Base-by-base conservation (phyloP, 2,329 filamentous ascomycete species). In the Paraconiothyrium sp. region DNA sequence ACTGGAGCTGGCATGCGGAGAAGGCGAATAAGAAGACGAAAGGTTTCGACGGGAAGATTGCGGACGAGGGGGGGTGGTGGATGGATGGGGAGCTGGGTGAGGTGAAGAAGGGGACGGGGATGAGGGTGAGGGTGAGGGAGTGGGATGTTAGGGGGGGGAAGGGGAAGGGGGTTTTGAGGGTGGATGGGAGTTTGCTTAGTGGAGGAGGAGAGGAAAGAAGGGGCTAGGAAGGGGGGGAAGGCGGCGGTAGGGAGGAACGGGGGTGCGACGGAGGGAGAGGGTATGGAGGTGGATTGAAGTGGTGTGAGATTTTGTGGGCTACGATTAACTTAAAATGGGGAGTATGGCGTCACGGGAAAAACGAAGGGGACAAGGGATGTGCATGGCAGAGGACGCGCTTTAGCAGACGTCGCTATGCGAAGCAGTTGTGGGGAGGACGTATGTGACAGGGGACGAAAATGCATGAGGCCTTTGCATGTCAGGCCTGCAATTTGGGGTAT, bases 131-230 rank as follows among this genome's bases (percentile, higher is more conserved):
- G 66, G 92, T 97, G 73, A 89, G 90, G 68, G 92, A 96, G 76
- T 92, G 95, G 65, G 94, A 97, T 70, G 90, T 92, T 0, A 90
- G 89, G 44, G 76, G 75, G 32, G 86, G 89, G 50, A 88, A 90
- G 68, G 84, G 84, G 55, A 90, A 90, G 62, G 92, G 91, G 11
- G 95, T 94, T 75, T 80, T 97, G 63, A 93, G 90, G 68, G 89
- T 97, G 64, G 91, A 95, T 76, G 94, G 94, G 30, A 96, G 92
- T n/a, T 90, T 97, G 86, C 80, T 97, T 54, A 84, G 85, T 50
- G 47, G 86, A 87, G 22, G 89, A 89, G 27, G 54, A 56, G 43
- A 32, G 43, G 24, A 47, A 20, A 2, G 39, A 10, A 27, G 43
- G 32, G 93, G 96, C 79, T 80, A 81, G 58, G 50, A 58, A 58